phyloP scores from a whole-genome alignment of 768 basidiomycete genomes.

The Hypholoma sublateritium region DNA sequence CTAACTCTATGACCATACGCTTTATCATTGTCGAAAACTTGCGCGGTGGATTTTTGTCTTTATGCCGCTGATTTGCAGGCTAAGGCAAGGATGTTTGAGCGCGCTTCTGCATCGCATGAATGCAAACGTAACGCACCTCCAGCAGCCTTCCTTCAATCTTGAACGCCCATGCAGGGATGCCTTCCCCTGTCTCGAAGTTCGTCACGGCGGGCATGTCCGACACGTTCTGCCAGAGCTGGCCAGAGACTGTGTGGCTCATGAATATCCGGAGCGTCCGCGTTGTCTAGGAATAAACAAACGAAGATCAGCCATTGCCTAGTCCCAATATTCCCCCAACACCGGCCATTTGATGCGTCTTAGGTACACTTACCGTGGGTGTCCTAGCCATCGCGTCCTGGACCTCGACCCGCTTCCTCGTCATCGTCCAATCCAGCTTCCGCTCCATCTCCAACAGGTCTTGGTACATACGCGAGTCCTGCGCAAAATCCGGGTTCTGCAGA shows the following conservation, averaged over 20 bases:
- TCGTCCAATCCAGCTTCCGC: constrained; percentile 91
- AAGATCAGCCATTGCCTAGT: background rate
- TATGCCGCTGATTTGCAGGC: constrained; percentile 60
- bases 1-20: constrained; percentile 82
- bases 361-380: constrained; percentile 58
- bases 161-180: constrained; percentile 87
- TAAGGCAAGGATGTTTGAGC: constrained; percentile 23
- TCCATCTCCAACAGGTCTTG: constrained; percentile 86
- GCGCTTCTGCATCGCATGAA: background rate
- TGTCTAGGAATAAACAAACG: constrained; percentile 43
- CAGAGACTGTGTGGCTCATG: constrained; percentile 83
- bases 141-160: constrained; percentile 86
- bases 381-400: constrained; percentile 85
- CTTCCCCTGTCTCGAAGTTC: constrained; percentile 80
- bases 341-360: background rate
- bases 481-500: constrained; percentile 71
- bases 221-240: constrained; percentile 77
- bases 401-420: constrained; percentile 86
- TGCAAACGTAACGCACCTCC: constrained; percentile 49
- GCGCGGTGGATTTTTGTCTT: constrained; percentile 60
- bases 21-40: constrained; percentile 89
- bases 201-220: constrained; percentile 45
- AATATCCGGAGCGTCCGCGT: constrained; percentile 84
- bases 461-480: constrained; percentile 84
- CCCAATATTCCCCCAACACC: background rate